Evolutionary conservation across 2,329 filamentous ascomycete species (phyloP).

Genomic region (Trichoderma polysporum): DNA sequence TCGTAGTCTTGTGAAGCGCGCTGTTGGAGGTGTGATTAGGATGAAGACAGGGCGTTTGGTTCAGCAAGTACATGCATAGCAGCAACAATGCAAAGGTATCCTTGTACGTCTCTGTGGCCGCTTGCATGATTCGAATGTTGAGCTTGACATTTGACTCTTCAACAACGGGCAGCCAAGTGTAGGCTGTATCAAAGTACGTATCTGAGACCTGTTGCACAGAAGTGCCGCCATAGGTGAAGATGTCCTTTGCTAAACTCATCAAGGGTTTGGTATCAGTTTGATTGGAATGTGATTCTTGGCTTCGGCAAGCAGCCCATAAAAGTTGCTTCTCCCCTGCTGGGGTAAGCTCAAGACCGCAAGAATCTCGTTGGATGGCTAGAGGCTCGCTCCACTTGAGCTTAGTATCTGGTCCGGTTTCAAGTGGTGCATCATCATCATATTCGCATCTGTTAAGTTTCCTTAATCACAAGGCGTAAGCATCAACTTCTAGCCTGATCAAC

Average conservation of each 20-base stretch:
- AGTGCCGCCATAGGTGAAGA: not conserved
- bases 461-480: not conserved
- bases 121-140: not conserved
- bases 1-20: not conserved
- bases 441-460: constrained; percentile 6
- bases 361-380: not conserved
- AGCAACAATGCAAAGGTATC: not conserved
- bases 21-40: constrained; percentile 1
- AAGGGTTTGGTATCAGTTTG: not conserved
- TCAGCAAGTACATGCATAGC: constrained; percentile 12
- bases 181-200: not conserved
- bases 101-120: not conserved
- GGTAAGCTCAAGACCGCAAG: constrained; percentile 8
- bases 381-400: not conserved
- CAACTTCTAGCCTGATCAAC: not conserved
- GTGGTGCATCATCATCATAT: not conserved
- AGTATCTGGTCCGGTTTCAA: not conserved
- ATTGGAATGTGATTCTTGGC: not conserved
- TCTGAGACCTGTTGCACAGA: not conserved
- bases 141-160: not conserved
- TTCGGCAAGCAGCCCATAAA: not conserved
- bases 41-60: not conserved
- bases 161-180: constrained; percentile 3
- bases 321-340: constrained; percentile 10
- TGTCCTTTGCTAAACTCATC: not conserved